Evolutionary conservation across 768 basidiomycete species (phyloP).

Genomic region (Termitomyces titanicus): DNA sequence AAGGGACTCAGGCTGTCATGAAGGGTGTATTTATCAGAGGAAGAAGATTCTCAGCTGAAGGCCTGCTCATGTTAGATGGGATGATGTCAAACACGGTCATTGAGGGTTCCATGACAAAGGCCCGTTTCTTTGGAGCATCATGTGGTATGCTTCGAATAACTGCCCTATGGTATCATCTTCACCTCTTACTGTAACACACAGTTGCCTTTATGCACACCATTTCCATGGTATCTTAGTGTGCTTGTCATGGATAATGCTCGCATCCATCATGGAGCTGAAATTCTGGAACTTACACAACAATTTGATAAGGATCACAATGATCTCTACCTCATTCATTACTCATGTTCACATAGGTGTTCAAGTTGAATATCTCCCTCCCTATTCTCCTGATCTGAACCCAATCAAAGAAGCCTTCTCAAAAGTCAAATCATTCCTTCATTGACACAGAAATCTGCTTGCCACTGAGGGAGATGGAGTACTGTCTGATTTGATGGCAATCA

Average conservation of each 20-base stretch:
- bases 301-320: not conserved
- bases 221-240: constrained; percentile 24
- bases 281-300: constrained; percentile 20
- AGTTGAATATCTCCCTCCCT: constrained; percentile 31
- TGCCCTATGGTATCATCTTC: no score
- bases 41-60: no score
- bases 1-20: no score
- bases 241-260: constrained; percentile 31
- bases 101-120: no score
- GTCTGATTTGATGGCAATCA: constrained; percentile 22
- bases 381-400: constrained; percentile 38
- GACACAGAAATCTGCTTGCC: constrained; percentile 14
- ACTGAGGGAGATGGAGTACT: constrained; percentile 14
- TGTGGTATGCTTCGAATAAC: no score
- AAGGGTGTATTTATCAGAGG: no score
- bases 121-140: no score
- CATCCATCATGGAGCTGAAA: constrained; percentile 27
- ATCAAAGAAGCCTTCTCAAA: no score
- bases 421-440: constrained; percentile 28
- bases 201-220: constrained; percentile 20
- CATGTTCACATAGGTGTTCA: constrained; percentile 18
- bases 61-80: no score
- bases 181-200: no score
- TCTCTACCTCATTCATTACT: not conserved
- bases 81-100: no score